Evolutionary conservation across 164 flowering plant genomes (phyloP).

Genomic region (Umbellularia californica): DNA sequence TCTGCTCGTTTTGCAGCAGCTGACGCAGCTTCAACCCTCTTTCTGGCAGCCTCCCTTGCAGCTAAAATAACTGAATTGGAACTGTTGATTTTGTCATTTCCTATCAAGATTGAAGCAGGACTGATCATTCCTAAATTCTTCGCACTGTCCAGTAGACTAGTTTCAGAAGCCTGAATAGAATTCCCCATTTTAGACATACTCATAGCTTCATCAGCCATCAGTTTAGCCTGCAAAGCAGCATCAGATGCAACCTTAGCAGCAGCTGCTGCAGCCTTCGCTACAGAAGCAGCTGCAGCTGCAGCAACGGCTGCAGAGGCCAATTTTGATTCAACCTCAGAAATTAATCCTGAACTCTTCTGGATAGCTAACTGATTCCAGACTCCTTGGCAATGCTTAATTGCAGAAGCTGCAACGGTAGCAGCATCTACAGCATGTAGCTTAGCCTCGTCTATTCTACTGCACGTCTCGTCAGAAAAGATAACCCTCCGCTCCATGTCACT

Average conservation of each 20-base stretch:
- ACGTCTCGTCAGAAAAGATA: conserved; percentile 46
- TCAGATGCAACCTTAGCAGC: conserved; percentile 89
- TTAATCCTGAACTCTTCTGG: conserved; percentile 51
- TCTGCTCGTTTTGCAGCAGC: conserved; percentile 86
- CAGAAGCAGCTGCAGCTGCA: conserved; percentile 88
- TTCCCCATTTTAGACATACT: conserved; percentile 19
- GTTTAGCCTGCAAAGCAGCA: conserved; percentile 90
- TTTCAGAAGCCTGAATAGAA: conserved; percentile 18
- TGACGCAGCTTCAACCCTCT: conserved; percentile 82
- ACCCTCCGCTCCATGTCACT: conserved; percentile 27
- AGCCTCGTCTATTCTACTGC: conserved; percentile 58
- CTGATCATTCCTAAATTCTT: conserved; percentile 39
- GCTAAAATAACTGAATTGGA: conserved; percentile 59
- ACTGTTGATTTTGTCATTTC: conserved; percentile 31
- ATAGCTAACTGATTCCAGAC: conserved; percentile 69
- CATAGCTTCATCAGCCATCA: conserved; percentile 79
- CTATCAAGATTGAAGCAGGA: conserved; percentile 58
- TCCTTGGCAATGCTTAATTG: conserved; percentile 58
- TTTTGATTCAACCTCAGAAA: conserved; percentile 54
- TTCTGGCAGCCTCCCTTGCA: conserved; percentile 76
- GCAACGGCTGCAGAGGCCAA: conserved; percentile 79
- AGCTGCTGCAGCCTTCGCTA: conserved; percentile 98
- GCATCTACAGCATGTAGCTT: conserved; percentile 81
- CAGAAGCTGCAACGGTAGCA: conserved; percentile 57
- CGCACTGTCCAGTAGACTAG: conserved; percentile 23